phyloP scores from a whole-genome alignment of 2,329 filamentous ascomycete genomes.

The Cercospora berteroae region DNA sequence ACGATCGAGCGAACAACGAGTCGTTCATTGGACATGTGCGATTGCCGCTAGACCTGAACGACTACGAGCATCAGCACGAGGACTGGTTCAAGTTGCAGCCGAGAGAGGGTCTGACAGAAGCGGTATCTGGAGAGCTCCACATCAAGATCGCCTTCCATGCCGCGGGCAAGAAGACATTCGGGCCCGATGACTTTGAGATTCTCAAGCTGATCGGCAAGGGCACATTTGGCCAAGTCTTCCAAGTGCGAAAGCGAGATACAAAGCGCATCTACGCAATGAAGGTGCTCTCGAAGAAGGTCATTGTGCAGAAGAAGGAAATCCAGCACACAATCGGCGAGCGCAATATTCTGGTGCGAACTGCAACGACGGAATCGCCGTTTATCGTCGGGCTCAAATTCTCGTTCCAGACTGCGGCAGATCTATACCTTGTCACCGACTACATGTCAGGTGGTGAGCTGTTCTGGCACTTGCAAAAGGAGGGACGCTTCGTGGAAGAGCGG shows the following conservation, averaged over 20 bases:
- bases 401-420: conserved; percentile 93
- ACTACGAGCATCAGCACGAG: conserved; percentile 68
- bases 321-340: conserved; percentile 95
- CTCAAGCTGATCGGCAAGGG: conserved; percentile 96
- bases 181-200: conserved; percentile 93
- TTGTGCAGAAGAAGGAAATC: conserved; percentile 99
- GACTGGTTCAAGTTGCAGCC: conserved; percentile 83
- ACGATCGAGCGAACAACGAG: conserved; percentile 81
- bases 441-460: conserved; percentile 99
- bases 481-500: conserved; percentile 87
- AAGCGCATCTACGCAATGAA: conserved; percentile 98
- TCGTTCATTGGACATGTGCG: conserved; percentile 89
- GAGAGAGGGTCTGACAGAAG: conserved; percentile 73
- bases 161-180: conserved; percentile 85
- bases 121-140: conserved; percentile 80
- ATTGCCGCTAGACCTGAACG: conserved; percentile 68
- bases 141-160: conserved; percentile 83
- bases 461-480: conserved; percentile 97
- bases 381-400: conserved; percentile 98
- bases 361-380: conserved; percentile 92
- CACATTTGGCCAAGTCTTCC: conserved; percentile 97
- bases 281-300: conserved; percentile 98
- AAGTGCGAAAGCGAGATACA: conserved; percentile 96
- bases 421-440: conserved; percentile 98
- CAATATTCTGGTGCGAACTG: conserved; percentile 94